Evolutionary conservation across 2,329 filamentous ascomycete species (phyloP).

Genomic region (Lasiodiplodia theobromae): DNA sequence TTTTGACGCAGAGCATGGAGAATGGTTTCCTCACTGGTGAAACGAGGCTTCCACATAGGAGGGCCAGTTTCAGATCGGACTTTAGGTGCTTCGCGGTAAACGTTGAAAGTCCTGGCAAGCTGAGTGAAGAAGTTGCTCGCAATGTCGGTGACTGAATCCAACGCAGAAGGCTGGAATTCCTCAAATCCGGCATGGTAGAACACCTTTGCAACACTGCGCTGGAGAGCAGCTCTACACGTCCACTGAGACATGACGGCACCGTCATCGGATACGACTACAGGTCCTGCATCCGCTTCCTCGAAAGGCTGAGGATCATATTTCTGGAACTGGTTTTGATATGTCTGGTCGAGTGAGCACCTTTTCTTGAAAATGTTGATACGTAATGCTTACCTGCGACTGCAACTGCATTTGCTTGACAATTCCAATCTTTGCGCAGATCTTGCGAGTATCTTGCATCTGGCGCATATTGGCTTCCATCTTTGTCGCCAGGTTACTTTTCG

Average conservation of each 20-base stretch:
- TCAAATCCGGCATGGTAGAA: conserved; percentile 97
- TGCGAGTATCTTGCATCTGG: conserved; percentile 96
- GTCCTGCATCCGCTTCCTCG: conserved; percentile 81
- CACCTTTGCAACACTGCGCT: conserved; percentile 90
- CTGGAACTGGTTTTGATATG: conserved; percentile 97
- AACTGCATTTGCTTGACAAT: conserved; percentile 99
- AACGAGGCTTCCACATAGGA: conserved; percentile 68
- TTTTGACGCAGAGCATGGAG: conserved; percentile 86
- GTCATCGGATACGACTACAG: conserved; percentile 88
- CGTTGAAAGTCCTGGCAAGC: conserved; percentile 77
- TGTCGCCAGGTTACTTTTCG: conserved; percentile 74
- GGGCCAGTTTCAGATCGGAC: conserved; percentile 59
- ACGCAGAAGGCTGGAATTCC: conserved; percentile 91
- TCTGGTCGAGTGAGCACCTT: conserved; percentile 57
- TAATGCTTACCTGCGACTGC: conserved; percentile 78
- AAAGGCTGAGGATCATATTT: conserved; percentile 94
- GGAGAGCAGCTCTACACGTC: conserved; percentile 82
- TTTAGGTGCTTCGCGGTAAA: conserved; percentile 85
- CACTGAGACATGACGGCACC: conserved; percentile 86
- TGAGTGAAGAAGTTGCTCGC: conserved; percentile 90
- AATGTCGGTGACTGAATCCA: conserved; percentile 89
- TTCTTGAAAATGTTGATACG: conserved; percentile 15
- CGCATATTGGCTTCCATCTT: conserved; percentile 90
- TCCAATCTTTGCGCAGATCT: conserved; percentile 93
- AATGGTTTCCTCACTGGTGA: conserved; percentile 83